phyloP scores from a whole-genome alignment of 2,329 filamentous ascomycete genomes.

The Fusarium keratoplasticum region DNA sequence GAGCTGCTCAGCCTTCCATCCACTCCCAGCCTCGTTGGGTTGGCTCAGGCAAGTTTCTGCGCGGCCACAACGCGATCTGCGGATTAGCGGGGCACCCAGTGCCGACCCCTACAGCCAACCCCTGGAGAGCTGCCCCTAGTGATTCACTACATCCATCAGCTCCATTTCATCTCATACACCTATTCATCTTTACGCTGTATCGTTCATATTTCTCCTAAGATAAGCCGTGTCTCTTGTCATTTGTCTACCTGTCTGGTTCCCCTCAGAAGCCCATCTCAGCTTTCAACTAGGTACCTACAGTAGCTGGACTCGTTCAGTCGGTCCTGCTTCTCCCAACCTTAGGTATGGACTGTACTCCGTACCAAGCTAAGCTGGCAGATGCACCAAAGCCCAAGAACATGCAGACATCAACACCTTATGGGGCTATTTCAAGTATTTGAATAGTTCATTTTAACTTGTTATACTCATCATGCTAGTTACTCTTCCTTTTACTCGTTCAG shows the following conservation, averaged over 20 bases:
- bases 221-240: background rate
- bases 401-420: background rate
- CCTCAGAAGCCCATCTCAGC: background rate
- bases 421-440: background rate
- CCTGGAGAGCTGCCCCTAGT: background rate
- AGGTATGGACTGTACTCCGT: too few species aligned
- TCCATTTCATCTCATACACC: background rate
- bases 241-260: too few species aligned
- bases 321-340: background rate
- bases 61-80: background rate
- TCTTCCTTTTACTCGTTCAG: background rate
- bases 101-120: background rate
- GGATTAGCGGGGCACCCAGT: conserved; percentile 1
- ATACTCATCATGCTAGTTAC: background rate
- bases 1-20: conserved; percentile 38
- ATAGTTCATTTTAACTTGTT: background rate
- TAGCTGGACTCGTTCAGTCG: background rate
- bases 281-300: background rate
- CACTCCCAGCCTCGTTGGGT: conserved; percentile 36
- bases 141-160: too few species aligned
- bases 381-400: background rate
- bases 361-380: background rate
- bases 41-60: conserved; percentile 11
- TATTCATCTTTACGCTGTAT: background rate
- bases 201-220: background rate